phyloP scores from a whole-genome alignment of 164 flowering plant species.

The Magnolia officinalis region DNA sequence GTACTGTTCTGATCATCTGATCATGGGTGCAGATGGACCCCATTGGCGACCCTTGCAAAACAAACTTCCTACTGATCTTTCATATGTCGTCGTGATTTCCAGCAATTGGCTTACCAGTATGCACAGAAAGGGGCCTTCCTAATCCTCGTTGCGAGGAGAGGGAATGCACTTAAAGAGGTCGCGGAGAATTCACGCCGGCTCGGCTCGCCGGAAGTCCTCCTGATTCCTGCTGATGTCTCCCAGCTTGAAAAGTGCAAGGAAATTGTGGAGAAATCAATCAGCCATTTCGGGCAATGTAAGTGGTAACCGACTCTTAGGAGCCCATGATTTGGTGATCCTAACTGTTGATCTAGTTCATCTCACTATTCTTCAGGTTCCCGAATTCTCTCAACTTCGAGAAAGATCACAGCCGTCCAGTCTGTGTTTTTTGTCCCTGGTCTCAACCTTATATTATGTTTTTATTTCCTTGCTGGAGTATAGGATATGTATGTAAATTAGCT shows the following conservation, averaged over 20 bases:
- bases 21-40: no score
- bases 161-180: conserved; percentile 39
- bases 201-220: conserved; percentile 52
- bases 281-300: conserved; percentile 55
- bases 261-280: conserved; percentile 33
- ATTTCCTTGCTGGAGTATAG: no score
- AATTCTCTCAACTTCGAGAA: no score
- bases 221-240: conserved; percentile 48
- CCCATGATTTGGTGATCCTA: no score
- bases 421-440: no score
- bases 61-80: neutral
- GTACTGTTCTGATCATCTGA: no score
- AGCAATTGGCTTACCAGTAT: conserved; percentile 63
- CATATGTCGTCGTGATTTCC: neutral
- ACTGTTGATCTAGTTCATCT: no score
- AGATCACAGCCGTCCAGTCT: no score
- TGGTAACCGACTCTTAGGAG: neutral
- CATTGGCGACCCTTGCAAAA: neutral
- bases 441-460: no score
- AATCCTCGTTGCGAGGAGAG: conserved; percentile 53
- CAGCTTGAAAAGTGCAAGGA: conserved; percentile 40
- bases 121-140: conserved; percentile 52
- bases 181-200: conserved; percentile 31
- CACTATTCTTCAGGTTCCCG: no score
- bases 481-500: no score